A percentile compares a stretch with the other conserved stretches of the same genome.
Conservation (phyloP, 768 basidiomycete genomes). For the Pisolithus tinctorius region DNA sequence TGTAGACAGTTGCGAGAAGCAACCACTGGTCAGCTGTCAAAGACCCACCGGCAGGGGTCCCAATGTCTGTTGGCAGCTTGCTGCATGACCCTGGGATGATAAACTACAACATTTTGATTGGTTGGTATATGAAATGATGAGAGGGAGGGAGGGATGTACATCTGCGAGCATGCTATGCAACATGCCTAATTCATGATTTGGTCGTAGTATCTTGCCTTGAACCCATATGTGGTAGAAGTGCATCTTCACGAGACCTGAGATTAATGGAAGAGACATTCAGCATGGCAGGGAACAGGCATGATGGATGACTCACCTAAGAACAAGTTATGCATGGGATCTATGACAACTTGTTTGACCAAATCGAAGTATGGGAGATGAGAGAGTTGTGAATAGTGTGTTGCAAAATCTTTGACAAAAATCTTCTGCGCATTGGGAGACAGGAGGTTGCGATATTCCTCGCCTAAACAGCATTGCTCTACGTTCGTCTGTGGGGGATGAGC, state of each 20-base stretch:
- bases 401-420: too few relatives aligned
- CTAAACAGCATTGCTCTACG: neutral
- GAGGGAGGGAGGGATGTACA: neutral
- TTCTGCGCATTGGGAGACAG: too few relatives aligned
- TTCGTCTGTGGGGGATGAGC: constrained; percentile 5
- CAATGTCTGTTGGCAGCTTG: constrained; percentile 20
- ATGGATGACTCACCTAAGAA: neutral
- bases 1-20: constrained; percentile 20
- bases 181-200: neutral
- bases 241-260: constrained; percentile 17
- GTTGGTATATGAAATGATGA: neutral
- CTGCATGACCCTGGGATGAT: neutral
- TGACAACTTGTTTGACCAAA: constrained; percentile 17
- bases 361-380: constrained; percentile 24
- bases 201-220: constrained; percentile 11
- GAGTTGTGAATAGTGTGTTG: too few relatives aligned
- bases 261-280: neutral
- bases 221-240: constrained; percentile 24
- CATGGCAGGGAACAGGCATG: too few relatives aligned
- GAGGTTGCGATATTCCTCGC: too few relatives aligned
- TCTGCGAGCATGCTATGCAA: neutral
- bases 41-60: constrained; percentile 28
- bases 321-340: constrained; percentile 27
- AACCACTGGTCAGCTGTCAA: constrained; percentile 32
- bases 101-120: neutral